These are phyloP conservation scores for Aegilops longissima DNA, from an alignment of 176 grass and related monocot genomes.

Conservation along the genomic window DNA sequence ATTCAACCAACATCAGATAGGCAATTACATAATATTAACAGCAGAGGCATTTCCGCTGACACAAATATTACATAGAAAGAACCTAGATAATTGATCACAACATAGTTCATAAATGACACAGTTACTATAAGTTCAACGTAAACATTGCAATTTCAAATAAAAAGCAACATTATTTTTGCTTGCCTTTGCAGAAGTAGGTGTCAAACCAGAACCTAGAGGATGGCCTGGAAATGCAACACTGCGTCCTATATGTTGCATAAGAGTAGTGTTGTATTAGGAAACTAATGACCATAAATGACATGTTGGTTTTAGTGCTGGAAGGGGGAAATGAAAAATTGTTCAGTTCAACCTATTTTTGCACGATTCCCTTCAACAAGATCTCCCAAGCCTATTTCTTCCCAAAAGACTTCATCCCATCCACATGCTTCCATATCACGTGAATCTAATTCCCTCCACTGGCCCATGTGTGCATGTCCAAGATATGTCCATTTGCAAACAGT, in stretches of 20 bases:
- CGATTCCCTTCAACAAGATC: conserved; percentile 78
- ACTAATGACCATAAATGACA: background rate
- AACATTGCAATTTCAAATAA: conserved; percentile 2
- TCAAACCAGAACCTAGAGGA: conserved; percentile 95
- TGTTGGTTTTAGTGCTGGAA: conserved; percentile 7
- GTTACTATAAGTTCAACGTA: conserved; percentile 24
- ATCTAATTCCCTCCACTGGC: conserved; percentile 62
- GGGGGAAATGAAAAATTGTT: conserved; percentile 10
- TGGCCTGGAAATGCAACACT: conserved; percentile 98
- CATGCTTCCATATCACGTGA: conserved; percentile 82
- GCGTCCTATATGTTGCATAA: conserved; percentile 57
- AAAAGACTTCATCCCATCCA: conserved; percentile 95
- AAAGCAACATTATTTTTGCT: conserved; percentile 34
- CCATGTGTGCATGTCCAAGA: conserved; percentile 91
- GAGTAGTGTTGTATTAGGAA: conserved; percentile 20
- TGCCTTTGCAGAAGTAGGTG: conserved; percentile 80
- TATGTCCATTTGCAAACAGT: conserved; percentile 98
- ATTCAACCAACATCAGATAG: background rate
- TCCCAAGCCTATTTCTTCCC: conserved; percentile 92
- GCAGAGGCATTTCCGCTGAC: background rate
- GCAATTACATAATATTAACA: background rate
- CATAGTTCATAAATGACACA: background rate
- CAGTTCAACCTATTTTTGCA: conserved; percentile 82
- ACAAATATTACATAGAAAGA: conserved; percentile 16
- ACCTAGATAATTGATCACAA: conserved; percentile 15